Base-by-base conservation (phyloP, 345 rosid genomes). In the Brassica incana region DNA sequence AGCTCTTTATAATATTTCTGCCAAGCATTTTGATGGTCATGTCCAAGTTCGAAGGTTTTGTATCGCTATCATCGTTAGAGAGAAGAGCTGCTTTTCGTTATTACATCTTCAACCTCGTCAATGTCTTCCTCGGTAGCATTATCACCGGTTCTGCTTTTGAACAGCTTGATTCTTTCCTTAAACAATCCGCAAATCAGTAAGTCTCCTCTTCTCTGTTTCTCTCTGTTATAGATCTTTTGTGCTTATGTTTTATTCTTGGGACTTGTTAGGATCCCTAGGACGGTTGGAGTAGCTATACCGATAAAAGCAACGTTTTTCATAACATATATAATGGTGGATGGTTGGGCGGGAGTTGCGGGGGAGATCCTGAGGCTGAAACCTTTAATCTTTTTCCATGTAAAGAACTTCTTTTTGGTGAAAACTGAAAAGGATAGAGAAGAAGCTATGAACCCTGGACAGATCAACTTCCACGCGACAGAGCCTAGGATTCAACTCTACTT, bases 301-400 rank as follows among this genome's bases (percentile, higher is more conserved):
- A 75, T 85, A 65, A 90, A 87, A 84, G 99, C 99, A 72, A 95
- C 98, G 63, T 95, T 95, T 82, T 95, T 95, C 79, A 90, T 95
- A 76, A 90, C 97, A 30, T 95, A 88, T 59, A 92, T 95, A 76
- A 95, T 92, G 99, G 97, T 95, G 18, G 99, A 95, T 66, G 99
- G 99, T 79, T 95, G 99, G 99, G 97, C 99, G 43, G 94, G 98
- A 20, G 77, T 95, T 54, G 98, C 99, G 29, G 96, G 72, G 10
- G 99, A 95, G 87, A 88, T 95, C 76, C 75, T 95, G 74, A 91
- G 88, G 93, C 69, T 93, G 83, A 90, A 95, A 83, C 85, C 99
- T 32, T 82, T 95, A 1, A 91, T 95, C 25, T 69, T 95, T 69
- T 95, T 73, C 83, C 99, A 95, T 89, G 71, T 95, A 82, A 95